phyloP scores from a whole-genome alignment of 2,329 filamentous ascomycete species.

The Diaporthe sp. region DNA sequence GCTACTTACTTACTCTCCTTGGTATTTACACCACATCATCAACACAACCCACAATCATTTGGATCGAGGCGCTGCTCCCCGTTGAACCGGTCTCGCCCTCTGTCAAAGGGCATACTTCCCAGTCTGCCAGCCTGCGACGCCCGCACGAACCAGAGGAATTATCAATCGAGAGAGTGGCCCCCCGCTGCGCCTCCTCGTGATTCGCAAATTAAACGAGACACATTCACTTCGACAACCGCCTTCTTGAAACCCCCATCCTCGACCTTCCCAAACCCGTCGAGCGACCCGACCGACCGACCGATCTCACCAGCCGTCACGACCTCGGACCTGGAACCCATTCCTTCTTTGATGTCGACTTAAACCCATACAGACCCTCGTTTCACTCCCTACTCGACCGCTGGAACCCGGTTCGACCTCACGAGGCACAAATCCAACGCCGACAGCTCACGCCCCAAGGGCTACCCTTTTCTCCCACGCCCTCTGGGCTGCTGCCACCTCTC shows the following conservation, averaged over 20 bases:
- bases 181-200: constrained; percentile 28
- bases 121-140: constrained; percentile 34
- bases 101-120: constrained; percentile 34
- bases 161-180: constrained; percentile 19
- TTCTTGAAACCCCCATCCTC: constrained; percentile 22
- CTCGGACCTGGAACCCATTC: constrained; percentile 25
- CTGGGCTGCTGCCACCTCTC: constrained; percentile 19
- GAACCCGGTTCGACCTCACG: constrained; percentile 36
- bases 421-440: constrained; percentile 18
- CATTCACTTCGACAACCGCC: constrained; percentile 27
- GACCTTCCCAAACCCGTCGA: constrained; percentile 3
- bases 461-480: constrained; percentile 24
- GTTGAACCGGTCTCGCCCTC: constrained; percentile 41
- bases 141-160: constrained; percentile 21
- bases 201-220: constrained; percentile 18
- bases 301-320: background rate
- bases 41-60: constrained; percentile 37
- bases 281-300: constrained; percentile 17
- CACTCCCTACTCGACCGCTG: constrained; percentile 28
- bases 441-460: constrained; percentile 26
- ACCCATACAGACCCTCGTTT: constrained; percentile 9
- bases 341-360: constrained; percentile 38
- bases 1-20: constrained; percentile 14
- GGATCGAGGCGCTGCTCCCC: constrained; percentile 23
- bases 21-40: constrained; percentile 10